A percentile compares a stretch with the other conserved stretches of the same genome.
Conservation (phyloP, 208 protist species). For the Wallacemonas sp. region DNA sequence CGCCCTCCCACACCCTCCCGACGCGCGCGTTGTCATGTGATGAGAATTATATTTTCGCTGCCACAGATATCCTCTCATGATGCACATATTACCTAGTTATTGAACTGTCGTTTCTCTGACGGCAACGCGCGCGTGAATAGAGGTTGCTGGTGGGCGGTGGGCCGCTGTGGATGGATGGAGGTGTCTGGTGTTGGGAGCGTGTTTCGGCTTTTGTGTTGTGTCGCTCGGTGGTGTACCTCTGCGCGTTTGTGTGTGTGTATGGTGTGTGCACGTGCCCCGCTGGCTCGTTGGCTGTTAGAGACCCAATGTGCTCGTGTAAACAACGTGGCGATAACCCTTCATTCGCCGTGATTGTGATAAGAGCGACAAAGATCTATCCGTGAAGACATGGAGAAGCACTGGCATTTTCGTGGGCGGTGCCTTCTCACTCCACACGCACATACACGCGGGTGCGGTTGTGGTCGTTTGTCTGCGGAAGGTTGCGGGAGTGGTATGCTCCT, state of each 20-base stretch:
- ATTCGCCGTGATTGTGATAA: slow-evolving; percentile 12
- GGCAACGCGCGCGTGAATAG: neutral
- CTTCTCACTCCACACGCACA: no score
- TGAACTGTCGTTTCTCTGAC: slow-evolving; percentile 11
- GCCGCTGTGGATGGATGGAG: no score
- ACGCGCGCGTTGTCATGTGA: neutral
- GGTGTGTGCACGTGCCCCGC: neutral
- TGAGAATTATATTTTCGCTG: slow-evolving; percentile 6
- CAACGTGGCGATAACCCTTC: neutral
- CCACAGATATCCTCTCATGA: slow-evolving; percentile 5
- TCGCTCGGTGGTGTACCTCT: no score
- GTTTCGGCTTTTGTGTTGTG: no score
- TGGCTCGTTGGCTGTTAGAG: no score
- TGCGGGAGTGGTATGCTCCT: no score
- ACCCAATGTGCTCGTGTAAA: slow-evolving; percentile 14
- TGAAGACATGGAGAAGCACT: neutral
- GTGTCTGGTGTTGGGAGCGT: no score
- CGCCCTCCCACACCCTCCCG: neutral
- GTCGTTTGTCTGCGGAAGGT: no score
- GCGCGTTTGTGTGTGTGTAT: neutral
- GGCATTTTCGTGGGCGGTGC: neutral
- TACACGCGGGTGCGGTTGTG: no score
- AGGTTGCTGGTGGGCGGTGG: no score
- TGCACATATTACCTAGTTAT: slow-evolving; percentile 4
- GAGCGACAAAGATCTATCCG: slow-evolving; percentile 10